Evolutionary conservation across 352 stramenopile genomes (phyloP), one percentile per base, ranked within the genome.

Genomic region (Phytophthora fragariae): DNA sequence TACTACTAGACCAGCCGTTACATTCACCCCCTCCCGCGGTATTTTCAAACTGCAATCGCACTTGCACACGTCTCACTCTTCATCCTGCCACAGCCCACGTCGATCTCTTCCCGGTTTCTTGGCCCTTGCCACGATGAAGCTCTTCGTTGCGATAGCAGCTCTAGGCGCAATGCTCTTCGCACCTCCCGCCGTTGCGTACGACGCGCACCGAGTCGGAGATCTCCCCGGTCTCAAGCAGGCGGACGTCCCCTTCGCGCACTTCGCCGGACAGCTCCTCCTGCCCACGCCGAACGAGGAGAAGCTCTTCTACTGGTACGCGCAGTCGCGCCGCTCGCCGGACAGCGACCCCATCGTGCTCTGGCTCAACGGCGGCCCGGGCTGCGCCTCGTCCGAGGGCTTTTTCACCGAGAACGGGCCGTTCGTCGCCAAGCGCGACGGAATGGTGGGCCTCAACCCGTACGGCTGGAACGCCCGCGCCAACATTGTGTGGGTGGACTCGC

Each of bases 321-420:
- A 94, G 73, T 86, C 79, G 46, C 71, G 80, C 14, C 59, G 74
- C 14, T 75, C 81, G n/a, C 77, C 86, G 12, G 78, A 79, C 17
- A 85, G 52, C 8, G 88, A 90, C 56, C 93, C 93, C 31, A 68
- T 98, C 54, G 84, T 98, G 53, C 77, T 98, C 10, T 98, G 94
- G 95, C 84, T 97, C 44, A 98, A 98, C 66, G 94, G 95, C 33
- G 95, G 94, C 8, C 95, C 94, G 0, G 94, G 93, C 3, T 97
- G 91, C 70, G 90, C 86, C 11, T 97, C 85, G 14, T 73, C 88
- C 44, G 75, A 89, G 35, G 95, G 93, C 0, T 91, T 98, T 63
- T 87, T 97, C 73, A 92, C 85, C 15, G 87, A 92, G 72, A 92
- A 92, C 66, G 87, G 87, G 4, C 84, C 87, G 27, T 92, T 94